Base-by-base conservation (phyloP, 495 filamentous ascomycete genomes). In the Xylaria bambusicola region DNA sequence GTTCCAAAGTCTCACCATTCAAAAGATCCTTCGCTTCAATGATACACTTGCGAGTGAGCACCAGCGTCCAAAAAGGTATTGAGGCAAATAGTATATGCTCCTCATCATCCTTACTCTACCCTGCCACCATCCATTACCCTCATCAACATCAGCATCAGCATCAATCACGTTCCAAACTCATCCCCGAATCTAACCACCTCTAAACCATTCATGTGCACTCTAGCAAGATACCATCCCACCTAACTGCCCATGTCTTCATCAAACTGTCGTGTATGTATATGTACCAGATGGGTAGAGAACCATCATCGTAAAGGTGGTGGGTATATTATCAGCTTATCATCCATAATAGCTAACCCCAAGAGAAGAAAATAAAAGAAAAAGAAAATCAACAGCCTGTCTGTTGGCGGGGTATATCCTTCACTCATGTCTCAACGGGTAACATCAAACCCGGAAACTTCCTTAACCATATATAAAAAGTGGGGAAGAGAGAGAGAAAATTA, bases 371-470 rank as follows among this genome's bases (percentile, higher is more conserved):
- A 33, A 5, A 33, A 10, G 10, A 33, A 33, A 33, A 33, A 33
- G 29, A 33, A 33, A 33, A 33, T 5, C 5, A 33, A 58, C 49
- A 48, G 55, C 45, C 55, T 38, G 31, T 52, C 35, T 44, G 56
- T 45, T 52, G 29, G 29, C n/a, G 33, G 55, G 56, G 56, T 59
- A 59, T 59, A 59, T 59, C 47, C 47, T 45, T 52, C 56, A 57
- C 42, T 20, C 29, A 33, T 10, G 29, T 52, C 56, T 59, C 56
- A 35, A 52, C 56, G 48, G 56, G 56, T 21, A 17, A n/a, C 15
- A 9, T 52, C 29, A 35, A 23, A 21, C 56, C 56, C 56, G 56
- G 48, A 52, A 59, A 59, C 56, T 51, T 48, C 56, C 33, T 52
- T 24, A 52, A 52, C 33, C 18, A 48, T 45, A 49, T 15, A 51